Conservation (phyloP, 495 filamentous ascomycete genomes). For the Penicillium salamii region DNA sequence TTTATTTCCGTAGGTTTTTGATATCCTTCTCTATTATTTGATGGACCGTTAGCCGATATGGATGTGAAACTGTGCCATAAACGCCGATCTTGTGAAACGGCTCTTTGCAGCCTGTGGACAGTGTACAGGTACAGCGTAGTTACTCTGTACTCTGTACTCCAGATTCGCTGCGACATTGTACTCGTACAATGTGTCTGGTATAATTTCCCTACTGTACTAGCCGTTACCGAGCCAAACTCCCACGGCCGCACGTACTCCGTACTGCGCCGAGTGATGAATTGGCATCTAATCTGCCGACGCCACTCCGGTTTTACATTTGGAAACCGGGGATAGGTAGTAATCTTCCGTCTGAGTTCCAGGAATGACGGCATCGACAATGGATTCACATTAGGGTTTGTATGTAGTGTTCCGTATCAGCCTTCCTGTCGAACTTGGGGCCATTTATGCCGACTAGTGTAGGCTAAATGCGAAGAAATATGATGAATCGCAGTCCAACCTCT, state of each 20-base stretch:
- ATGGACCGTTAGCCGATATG: conserved; percentile 21
- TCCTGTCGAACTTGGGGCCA: background rate
- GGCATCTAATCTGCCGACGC: conserved; percentile 10
- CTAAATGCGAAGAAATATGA: background rate
- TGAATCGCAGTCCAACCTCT: background rate
- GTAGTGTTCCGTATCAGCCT: no score
- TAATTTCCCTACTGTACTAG: no score
- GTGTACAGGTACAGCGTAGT: no score
- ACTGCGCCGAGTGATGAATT: background rate
- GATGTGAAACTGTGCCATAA: conserved; percentile 27
- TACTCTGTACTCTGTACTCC: no score
- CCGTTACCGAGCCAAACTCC: no score
- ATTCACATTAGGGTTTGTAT: no score
- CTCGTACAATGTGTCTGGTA: no score
- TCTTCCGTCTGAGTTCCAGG: conserved; percentile 9
- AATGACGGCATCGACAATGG: conserved; percentile 7
- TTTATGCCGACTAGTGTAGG: background rate
- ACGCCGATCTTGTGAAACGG: conserved; percentile 24
- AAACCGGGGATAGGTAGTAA: conserved; percentile 9
- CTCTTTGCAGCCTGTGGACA: background rate
- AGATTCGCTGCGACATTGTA: no score
- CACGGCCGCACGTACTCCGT: no score
- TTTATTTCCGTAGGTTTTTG: conserved; percentile 30
- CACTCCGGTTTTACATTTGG: conserved; percentile 14
- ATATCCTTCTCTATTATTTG: conserved; percentile 18